phyloP scores from a whole-genome alignment of 78 protist genomes.

The Dictyostelium capitatum region DNA sequence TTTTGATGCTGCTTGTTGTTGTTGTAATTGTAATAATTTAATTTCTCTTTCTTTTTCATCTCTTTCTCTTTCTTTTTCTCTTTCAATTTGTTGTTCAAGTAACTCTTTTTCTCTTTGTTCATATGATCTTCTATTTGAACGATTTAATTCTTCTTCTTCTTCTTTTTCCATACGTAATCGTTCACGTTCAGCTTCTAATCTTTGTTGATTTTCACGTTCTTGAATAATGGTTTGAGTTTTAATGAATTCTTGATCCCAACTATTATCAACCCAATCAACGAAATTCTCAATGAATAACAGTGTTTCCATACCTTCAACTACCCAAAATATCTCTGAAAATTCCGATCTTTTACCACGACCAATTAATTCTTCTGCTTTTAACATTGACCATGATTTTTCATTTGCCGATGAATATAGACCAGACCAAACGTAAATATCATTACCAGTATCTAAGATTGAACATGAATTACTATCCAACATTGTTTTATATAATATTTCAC shows the following conservation, averaged over 20 bases:
- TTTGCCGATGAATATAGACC: conserved; percentile 49
- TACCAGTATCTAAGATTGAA: conserved; percentile 68
- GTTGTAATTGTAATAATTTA: background rate
- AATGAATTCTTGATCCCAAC: conserved; percentile 75
- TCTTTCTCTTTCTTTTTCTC: too few relatives aligned
- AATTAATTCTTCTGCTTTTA: conserved; percentile 84
- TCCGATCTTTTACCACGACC: background rate
- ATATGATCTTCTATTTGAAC: conserved; percentile 20
- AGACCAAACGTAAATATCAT: conserved; percentile 80
- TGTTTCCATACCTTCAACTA: conserved; percentile 65
- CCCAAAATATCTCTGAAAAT: conserved; percentile 44
- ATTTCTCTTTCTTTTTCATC: background rate
- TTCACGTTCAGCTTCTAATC: conserved; percentile 63
- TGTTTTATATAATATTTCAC: conserved; percentile 11
- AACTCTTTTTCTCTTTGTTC: conserved; percentile 50
- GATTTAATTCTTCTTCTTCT: conserved; percentile 55
- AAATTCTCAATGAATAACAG: conserved; percentile 69
- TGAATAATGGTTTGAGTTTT: background rate
- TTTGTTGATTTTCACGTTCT: conserved; percentile 20
- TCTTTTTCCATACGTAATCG: conserved; percentile 58
- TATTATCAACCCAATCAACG: conserved; percentile 77
- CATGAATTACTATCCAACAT: conserved; percentile 68
- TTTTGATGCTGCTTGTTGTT: conserved; percentile 12
- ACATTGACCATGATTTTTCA: conserved; percentile 84
- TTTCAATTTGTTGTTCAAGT: background rate